phyloP scores from a whole-genome alignment of 2,329 filamentous ascomycete species.

The Xylariaceae sp. region DNA sequence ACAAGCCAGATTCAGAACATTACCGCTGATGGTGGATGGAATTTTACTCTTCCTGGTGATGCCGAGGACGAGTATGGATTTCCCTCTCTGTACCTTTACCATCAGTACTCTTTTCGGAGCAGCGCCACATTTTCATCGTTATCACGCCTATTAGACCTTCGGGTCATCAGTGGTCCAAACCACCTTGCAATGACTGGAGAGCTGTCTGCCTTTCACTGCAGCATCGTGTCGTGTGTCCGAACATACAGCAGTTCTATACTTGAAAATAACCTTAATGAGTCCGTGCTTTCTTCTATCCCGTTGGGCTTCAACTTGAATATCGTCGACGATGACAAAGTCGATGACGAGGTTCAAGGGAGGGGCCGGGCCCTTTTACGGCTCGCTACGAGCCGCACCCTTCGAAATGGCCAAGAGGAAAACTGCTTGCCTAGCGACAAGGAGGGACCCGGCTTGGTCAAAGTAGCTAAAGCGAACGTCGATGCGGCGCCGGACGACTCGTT shows the following conservation, averaged over 20 bases:
- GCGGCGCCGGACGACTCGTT: background rate
- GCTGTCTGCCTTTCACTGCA: slow-evolving; percentile 2
- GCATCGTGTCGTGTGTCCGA: slow-evolving; percentile 3
- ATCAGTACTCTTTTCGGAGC: background rate
- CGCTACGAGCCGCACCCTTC: background rate
- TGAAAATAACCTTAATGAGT: background rate
- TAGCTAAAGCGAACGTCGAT: slow-evolving; percentile 5
- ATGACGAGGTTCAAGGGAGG: background rate
- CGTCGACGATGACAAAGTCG: background rate
- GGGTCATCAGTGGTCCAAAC: background rate
- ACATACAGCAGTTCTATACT: background rate
- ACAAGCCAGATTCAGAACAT: slow-evolving; percentile 1
- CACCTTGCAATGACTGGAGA: background rate
- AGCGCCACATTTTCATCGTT: background rate
- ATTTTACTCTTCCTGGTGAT: slow-evolving; percentile 8
- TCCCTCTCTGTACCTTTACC: background rate
- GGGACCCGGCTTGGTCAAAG: background rate
- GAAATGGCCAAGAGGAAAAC: background rate
- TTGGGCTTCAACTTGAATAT: slow-evolving; percentile 11
- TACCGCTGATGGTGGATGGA: background rate
- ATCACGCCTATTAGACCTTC: background rate
- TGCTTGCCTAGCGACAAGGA: background rate
- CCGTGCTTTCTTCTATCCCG: background rate
- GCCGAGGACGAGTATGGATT: background rate
- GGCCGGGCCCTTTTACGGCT: background rate